Base-by-base conservation (phyloP, 257 asterid species). In the Fraxinus excelsior region DNA sequence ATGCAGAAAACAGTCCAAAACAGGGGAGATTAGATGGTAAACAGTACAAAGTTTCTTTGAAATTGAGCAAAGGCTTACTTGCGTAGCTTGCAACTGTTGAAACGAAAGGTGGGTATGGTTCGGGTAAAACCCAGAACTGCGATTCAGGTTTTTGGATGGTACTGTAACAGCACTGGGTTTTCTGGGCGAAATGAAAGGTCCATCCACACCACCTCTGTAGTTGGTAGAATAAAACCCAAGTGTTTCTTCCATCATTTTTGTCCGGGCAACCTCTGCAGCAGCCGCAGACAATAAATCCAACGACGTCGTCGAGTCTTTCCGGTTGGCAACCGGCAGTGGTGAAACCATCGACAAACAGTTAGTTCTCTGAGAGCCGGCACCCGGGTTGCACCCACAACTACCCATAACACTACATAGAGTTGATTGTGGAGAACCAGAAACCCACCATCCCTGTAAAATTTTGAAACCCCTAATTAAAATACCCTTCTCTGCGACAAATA, bases 231-330 rank as follows among this genome's bases (percentile, higher is more conserved):
- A 81, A 74, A 85, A 75, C 77, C 84, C 83, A 26, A 82, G 72
- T n/a, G 86, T 74, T 62, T 82, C 86, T 26, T 93, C 89, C 18
- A 84, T 68, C 84, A 84, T 53, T 71, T 85, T 87, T 89, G 84
- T 75, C 77, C 94, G 81, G n/a, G 91, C 89, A 38, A 81, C 91
- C 73, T 92, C 92, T 23, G 75, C 88, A 1, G 90, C 90, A 0
- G 92, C 94, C 11, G 90, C 91, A 73, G 82, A 73, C 12, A 84
- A 60, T 60, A 82, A 79, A 44, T 80, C 78, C 82, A 78, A 78
- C 26, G 58, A 73, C 76, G 10, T 46, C 74, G 7, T 56, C 38
- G 1, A 51, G 77, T 18, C 2, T 53, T 21, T 77, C 21, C 40
- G 56, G 46, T 29, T 73, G 75, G 72, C 19, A 38, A 9, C 74